phyloP scores from a whole-genome alignment of 345 rosid species.

The Tarenaya hassleriana region DNA sequence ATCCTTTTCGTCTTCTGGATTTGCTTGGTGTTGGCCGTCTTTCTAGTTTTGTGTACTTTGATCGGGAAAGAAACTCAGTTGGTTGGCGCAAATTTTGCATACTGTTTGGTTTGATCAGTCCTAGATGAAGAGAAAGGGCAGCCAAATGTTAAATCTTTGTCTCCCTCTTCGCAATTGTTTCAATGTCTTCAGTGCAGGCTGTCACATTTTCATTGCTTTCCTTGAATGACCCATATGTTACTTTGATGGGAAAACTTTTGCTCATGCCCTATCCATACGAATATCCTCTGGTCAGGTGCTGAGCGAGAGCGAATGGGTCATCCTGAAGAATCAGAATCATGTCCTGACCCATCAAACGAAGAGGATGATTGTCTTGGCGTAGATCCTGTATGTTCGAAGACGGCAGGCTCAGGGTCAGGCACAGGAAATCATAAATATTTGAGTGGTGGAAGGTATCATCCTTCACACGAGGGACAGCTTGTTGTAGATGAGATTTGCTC shows the following conservation, averaged over 20 bases:
- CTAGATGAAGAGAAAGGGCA: not conserved
- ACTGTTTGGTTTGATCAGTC: not conserved
- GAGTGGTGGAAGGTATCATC: conserved; percentile 15
- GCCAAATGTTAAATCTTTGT: not conserved
- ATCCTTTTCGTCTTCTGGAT: not conserved
- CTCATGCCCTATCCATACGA: no score
- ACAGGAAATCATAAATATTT: not conserved
- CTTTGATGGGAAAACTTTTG: no score
- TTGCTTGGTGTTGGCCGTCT: conserved; percentile 6
- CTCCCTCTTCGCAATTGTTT: conserved; percentile 2
- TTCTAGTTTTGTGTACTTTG: no score
- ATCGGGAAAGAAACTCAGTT: no score
- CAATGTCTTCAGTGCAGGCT: not conserved
- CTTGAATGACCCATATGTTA: no score
- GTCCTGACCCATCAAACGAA: conserved; percentile 1
- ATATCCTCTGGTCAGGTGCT: conserved; percentile 19
- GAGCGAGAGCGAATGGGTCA: conserved; percentile 8
- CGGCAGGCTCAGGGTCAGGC: not conserved
- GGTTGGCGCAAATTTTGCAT: not conserved
- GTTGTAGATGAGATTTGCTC: conserved; percentile 5
- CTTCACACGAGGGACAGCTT: not conserved
- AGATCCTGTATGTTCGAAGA: conserved; percentile 14
- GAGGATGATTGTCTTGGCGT: conserved; percentile 5
- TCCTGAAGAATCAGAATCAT: conserved; percentile 21
- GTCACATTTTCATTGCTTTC: no score